Base-by-base conservation (phyloP, 176 grass and related monocot genomes). In the Bothriochloa decipiens region DNA sequence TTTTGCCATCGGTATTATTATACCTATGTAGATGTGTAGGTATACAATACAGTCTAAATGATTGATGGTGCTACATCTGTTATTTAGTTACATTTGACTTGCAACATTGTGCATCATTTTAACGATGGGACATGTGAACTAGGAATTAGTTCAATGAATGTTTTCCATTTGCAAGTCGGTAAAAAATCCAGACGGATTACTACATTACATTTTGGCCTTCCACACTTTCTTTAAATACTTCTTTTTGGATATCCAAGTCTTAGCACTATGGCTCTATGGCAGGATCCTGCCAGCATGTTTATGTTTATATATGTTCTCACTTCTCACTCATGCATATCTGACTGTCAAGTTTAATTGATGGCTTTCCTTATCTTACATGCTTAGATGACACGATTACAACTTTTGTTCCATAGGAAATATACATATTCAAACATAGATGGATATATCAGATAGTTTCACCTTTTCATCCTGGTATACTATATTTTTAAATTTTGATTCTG, bases 381-480 rank as follows among this genome's bases (percentile, higher is more conserved):
- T 81, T 81, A 8, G 32, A 8, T 67, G 78, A 35, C 27, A 69
- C 26, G 41, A 26, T 43, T 62, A 15, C 39, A 50, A 15, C 20
- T 76, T 17, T 65, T 65, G 8, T 63, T 68, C 8, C 61, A 69
- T 46, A 27, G 27, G 37, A 60, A 62, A 72, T 42, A 17, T 55
- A 20, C 11, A 49, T 68, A 22, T 65, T 58, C 61, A 20, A 42
- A 52, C 22, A 17, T 57, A 10, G 22, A 67, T 74, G 46, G 26
- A 79, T 60, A 73, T 46, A 74, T 74, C 55, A 72, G 33, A 67
- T 27, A 45, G 69, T 25, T 72, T 72, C 23, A 27, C n/a, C 2
- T 84, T 42, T 45, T 11, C 40, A 8, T 8, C 27, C 16, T 68
- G 18, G 55, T 41, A 53, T 66, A 40, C 55, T 25, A 25, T 37